phyloP scores from a whole-genome alignment of 495 filamentous ascomycete genomes.

The Rostrohypoxylon terebratum region DNA sequence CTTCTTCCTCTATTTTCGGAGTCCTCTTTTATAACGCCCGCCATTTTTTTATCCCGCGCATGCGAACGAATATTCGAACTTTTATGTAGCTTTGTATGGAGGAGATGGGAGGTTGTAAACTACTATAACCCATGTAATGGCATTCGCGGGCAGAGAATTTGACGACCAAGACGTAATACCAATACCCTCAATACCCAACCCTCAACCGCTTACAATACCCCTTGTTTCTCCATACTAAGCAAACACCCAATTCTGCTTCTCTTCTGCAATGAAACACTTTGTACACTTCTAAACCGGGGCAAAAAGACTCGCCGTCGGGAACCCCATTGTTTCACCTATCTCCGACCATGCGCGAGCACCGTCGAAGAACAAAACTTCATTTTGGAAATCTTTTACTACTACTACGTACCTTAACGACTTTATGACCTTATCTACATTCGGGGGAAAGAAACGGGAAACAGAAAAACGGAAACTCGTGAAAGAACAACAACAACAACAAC shows the following conservation, averaged over 20 bases:
- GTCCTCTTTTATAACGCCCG: slow-evolving; percentile 25
- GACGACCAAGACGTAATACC: slow-evolving; percentile 28
- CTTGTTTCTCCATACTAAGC: slow-evolving; percentile 10
- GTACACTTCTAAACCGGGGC: slow-evolving; percentile 35
- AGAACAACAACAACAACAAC: slow-evolving; percentile 1
- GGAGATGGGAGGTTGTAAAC: slow-evolving; percentile 3
- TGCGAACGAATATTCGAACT: neutral
- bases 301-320: slow-evolving; percentile 33
- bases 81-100: neutral
- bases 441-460: slow-evolving; percentile 20
- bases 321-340: slow-evolving; percentile 24
- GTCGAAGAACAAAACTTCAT: neutral
- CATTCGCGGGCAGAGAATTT: slow-evolving; percentile 18
- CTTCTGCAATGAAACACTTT: slow-evolving; percentile 21
- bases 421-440: slow-evolving; percentile 34
- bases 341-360: slow-evolving; percentile 33
- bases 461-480: slow-evolving; percentile 9
- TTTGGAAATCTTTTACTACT: slow-evolving; percentile 6
- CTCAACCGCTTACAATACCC: neutral
- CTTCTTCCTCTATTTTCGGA: slow-evolving; percentile 27
- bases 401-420: slow-evolving; percentile 45
- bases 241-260: slow-evolving; percentile 15
- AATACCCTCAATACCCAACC: neutral
- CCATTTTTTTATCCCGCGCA: slow-evolving; percentile 31
- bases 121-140: slow-evolving; percentile 22